Evolutionary conservation across 768 basidiomycete genomes (phyloP), one percentile per base, ranked within the genome.

Genomic region (Termitomyces sp.): DNA sequence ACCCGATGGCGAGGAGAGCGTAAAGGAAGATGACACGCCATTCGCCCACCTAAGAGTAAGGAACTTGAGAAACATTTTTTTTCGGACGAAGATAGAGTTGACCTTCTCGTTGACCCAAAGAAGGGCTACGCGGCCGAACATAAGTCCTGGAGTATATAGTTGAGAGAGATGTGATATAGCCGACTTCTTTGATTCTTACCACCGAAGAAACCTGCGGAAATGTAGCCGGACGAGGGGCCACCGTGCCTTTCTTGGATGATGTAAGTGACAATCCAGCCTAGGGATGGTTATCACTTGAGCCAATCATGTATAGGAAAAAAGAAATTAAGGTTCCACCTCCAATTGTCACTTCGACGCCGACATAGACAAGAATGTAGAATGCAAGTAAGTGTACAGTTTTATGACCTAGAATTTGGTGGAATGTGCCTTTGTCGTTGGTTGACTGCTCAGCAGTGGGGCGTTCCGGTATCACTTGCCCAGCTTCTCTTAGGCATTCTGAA

Each of bases 261-360:
- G 59, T 79, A 90, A 0, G 89, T 87, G 8, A 88, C 87, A 44
- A 88, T 89, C 89, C 89, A 91, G 1, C 88, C 87, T 85, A 11
- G 28, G 38, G 2, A 42, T 18, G 12, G 5, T n/a, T 28, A 28
- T 28, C 18, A 18, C 54, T n/a, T 32, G 18, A n/a, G 28, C 12
- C 20, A 12, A 40, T 32, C 11, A 32, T 13, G 2, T 16, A 42
- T 12, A 28, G 16, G 18, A 28, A n/a, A n/a, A n/a, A 9, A 32
- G 11, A 18, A n/a, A 12, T 7, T 1, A 7, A 36, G 28, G 7
- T 24, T 12, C 32, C 42, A 79, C 82, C 82, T 61, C 82, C 82
- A 55, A 84, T 78, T 0, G 81, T 84, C 0, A 89, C 87, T 66
- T 90, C 89, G 4, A 87, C 81, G 7, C 89, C 89, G 22, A 90